Conservation (phyloP, 345 rosid genomes). For the Rhodomyrtus tomentosa region DNA sequence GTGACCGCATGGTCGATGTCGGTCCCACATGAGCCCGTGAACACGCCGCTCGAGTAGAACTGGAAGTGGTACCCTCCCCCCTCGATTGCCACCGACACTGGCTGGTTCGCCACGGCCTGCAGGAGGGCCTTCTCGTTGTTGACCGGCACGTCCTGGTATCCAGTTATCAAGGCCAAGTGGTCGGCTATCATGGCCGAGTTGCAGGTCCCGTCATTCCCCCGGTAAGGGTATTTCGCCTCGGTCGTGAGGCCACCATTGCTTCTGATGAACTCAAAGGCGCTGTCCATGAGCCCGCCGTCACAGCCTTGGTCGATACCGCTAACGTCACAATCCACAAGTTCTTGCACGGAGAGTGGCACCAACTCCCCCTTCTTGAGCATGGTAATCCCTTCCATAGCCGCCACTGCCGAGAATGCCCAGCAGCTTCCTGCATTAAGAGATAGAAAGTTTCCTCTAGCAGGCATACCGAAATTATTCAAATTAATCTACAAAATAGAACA, state of each 20-base stretch:
- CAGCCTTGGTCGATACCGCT: constrained; percentile 18
- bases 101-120: constrained; percentile 37
- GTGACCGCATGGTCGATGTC: constrained; percentile 30
- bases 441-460: too few relatives aligned
- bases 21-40: constrained; percentile 26
- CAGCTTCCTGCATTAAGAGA: constrained; percentile 25
- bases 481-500: neutral
- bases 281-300: constrained; percentile 21
- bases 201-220: constrained; percentile 21
- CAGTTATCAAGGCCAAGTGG: constrained; percentile 11
- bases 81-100: constrained; percentile 34
- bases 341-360: constrained; percentile 41
- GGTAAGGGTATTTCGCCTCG: constrained; percentile 31
- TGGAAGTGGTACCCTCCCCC: constrained; percentile 12
- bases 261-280: constrained; percentile 27
- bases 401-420: constrained; percentile 59
- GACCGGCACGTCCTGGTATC: constrained; percentile 21
- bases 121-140: constrained; percentile 35
- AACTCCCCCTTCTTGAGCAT: constrained; percentile 27
- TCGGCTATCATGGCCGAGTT: neutral
- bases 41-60: constrained; percentile 32
- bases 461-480: too few relatives aligned
- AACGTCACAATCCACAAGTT: constrained; percentile 37
- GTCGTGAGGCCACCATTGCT: constrained; percentile 29
- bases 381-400: constrained; percentile 42